A percentile compares a stretch with the other conserved stretches of the same genome.
Conservation (phyloP, 2,329 filamentous ascomycete species). For the Aspergillus sp. region DNA sequence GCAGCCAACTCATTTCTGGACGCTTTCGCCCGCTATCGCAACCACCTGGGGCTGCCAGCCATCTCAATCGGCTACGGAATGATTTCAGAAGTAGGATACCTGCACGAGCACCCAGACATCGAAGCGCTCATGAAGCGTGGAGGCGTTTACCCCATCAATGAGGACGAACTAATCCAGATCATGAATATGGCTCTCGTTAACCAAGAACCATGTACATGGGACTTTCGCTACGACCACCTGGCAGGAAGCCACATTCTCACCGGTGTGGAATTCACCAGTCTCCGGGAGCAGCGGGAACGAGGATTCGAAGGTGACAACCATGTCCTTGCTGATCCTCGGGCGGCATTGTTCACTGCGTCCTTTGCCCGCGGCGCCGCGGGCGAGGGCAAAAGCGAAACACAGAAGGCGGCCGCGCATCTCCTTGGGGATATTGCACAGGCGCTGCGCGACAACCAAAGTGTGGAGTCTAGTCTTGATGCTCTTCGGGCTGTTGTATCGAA, state of each 20-base stretch:
- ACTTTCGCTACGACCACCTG: background rate
- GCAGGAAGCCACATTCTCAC: slow-evolving; percentile 10
- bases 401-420: background rate
- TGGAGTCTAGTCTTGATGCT: background rate
- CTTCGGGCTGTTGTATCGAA: background rate
- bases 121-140: slow-evolving; percentile 4
- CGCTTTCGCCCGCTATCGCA: slow-evolving; percentile 31
- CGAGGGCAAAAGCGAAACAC: background rate
- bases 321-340: slow-evolving; percentile 9
- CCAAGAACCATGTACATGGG: background rate
- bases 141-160: slow-evolving; percentile 38
- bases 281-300: background rate
- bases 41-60: slow-evolving; percentile 31
- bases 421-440: background rate
- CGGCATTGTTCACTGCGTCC: background rate
- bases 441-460: background rate
- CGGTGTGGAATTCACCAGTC: background rate
- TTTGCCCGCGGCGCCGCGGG: background rate
- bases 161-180: slow-evolving; percentile 19
- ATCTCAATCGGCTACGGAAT: slow-evolving; percentile 36
- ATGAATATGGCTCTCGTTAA: slow-evolving; percentile 1
- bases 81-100: slow-evolving; percentile 40
- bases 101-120: slow-evolving; percentile 10
- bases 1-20: slow-evolving; percentile 37
- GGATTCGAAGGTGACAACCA: slow-evolving; percentile 12